Percentiles rank a stretch among this genome's conserved stretches.
phyloP scores from a whole-genome alignment of 805 yeast species.

The Candida insectalens region DNA sequence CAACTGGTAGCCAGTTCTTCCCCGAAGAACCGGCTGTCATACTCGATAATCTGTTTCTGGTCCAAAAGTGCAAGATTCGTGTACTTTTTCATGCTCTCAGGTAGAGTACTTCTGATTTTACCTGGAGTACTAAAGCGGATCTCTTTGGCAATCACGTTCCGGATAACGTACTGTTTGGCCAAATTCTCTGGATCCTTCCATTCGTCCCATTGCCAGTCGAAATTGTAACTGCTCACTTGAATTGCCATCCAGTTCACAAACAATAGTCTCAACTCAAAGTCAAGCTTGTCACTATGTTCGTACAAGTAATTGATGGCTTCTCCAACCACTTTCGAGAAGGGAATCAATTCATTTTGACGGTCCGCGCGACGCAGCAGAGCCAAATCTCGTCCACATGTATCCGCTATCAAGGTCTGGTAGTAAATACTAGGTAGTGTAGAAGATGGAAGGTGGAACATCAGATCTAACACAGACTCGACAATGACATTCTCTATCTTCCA shows the following conservation, averaged over 20 bases:
- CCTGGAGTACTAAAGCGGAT: slow-evolving; percentile 69
- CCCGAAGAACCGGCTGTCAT: slow-evolving; percentile 28
- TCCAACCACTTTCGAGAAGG: slow-evolving; percentile 92
- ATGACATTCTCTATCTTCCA: slow-evolving; percentile 91
- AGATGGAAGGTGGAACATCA: slow-evolving; percentile 66
- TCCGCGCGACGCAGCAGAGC: slow-evolving; percentile 24
- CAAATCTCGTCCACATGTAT: slow-evolving; percentile 77
- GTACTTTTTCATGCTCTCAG: slow-evolving; percentile 42
- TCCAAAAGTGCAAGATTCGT: slow-evolving; percentile 33
- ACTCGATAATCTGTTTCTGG: slow-evolving; percentile 25
- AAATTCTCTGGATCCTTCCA: slow-evolving; percentile 54
- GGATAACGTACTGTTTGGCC: slow-evolving; percentile 53
- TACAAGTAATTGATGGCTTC: slow-evolving; percentile 82
- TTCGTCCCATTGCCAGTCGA: slow-evolving; percentile 97
- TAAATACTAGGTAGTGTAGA: slow-evolving; percentile 63
- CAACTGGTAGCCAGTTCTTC: slow-evolving; percentile 12
- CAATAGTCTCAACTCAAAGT: slow-evolving; percentile 64
- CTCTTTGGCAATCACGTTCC: slow-evolving; percentile 75
- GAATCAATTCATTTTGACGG: slow-evolving; percentile 20
- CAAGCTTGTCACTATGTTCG: slow-evolving; percentile 53
- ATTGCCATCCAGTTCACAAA: slow-evolving; percentile 87
- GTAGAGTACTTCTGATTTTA: slow-evolving; percentile 59
- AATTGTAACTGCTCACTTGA: slow-evolving; percentile 88
- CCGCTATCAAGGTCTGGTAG: slow-evolving; percentile 76
- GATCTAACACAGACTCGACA: slow-evolving; percentile 69